Conservation (phyloP, 352 stramenopile genomes). For the Peronospora belbahrii region DNA sequence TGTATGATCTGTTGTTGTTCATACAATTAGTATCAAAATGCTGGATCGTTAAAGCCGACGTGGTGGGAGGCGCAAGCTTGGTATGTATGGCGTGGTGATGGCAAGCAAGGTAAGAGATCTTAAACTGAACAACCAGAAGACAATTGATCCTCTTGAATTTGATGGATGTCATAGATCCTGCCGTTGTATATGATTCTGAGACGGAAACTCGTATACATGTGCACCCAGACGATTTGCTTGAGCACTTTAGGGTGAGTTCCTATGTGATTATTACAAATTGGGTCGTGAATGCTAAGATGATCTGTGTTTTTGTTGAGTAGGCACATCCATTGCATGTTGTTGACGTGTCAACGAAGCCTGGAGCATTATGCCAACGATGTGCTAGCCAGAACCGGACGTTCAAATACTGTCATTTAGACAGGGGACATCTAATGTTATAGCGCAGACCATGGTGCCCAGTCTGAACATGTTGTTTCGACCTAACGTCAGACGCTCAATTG, state of each 20-base stretch:
- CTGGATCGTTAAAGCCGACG: constrained; percentile 43
- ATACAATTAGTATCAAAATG: constrained; percentile 55
- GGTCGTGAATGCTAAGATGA: background rate
- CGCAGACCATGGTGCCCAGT: background rate
- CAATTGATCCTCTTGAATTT: background rate
- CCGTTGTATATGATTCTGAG: constrained; percentile 42
- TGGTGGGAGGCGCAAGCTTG: constrained; percentile 85
- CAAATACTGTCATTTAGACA: constrained; percentile 63
- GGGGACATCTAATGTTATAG: constrained; percentile 71
- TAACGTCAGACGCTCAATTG: constrained; percentile 1
- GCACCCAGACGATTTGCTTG: constrained; percentile 36
- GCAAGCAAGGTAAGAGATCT: constrained; percentile 38
- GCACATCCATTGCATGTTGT: constrained; percentile 63
- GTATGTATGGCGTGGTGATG: constrained; percentile 69
- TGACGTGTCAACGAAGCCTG: constrained; percentile 44
- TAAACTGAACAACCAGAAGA: background rate
- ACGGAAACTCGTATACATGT: constrained; percentile 33
- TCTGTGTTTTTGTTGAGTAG: constrained; percentile 20
- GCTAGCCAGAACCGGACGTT: constrained; percentile 32
- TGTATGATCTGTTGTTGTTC: background rate
- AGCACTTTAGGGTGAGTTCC: constrained; percentile 49
- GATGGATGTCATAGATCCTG: constrained; percentile 29
- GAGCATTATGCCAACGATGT: constrained; percentile 43
- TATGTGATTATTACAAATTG: background rate
- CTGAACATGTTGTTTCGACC: no score